A percentile compares a stretch with the other conserved stretches of the same genome.
Conservation (phyloP, 176 grass and related monocot species). For the Oryza meyeriana region DNA sequence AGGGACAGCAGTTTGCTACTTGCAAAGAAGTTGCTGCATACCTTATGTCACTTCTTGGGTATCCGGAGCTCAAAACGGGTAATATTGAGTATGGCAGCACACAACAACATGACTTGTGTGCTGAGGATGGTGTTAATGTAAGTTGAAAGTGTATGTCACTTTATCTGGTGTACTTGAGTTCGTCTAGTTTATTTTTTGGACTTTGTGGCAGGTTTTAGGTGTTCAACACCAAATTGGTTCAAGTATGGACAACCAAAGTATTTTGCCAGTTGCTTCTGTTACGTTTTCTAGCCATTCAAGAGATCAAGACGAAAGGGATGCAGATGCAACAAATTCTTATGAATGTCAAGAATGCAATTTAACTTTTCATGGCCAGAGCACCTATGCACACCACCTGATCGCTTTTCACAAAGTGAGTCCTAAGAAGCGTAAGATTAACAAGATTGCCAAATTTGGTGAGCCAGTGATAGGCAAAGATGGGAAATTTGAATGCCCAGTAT, state of each 20-base stretch:
- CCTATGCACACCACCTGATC: constrained; percentile 56
- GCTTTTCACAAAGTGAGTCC: constrained; percentile 50
- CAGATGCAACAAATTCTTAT: constrained; percentile 18
- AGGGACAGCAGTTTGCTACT: constrained; percentile 65
- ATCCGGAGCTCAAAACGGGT: constrained; percentile 39
- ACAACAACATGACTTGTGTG: constrained; percentile 33
- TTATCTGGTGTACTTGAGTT: constrained; percentile 32
- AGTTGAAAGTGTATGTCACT: constrained; percentile 39
- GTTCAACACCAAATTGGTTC: constrained; percentile 34
- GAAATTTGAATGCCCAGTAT: constrained; percentile 77
- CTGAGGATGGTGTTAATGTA: constrained; percentile 51
- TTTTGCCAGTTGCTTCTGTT: constrained; percentile 27
- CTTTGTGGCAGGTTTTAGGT: constrained; percentile 47
- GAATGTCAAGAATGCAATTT: constrained; percentile 58
- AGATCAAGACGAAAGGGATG: constrained; percentile 24
- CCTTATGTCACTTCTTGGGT: constrained; percentile 86
- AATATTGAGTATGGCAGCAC: constrained; percentile 36
- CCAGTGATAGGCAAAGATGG: constrained; percentile 65
- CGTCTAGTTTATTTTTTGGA: constrained; percentile 16
- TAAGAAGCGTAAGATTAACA: constrained; percentile 55
- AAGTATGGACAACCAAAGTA: constrained; percentile 28
- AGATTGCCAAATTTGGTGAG: constrained; percentile 47
- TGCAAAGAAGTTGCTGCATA: constrained; percentile 88
- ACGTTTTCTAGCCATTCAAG: constrained; percentile 33
- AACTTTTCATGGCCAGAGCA: constrained; percentile 52